Evolutionary conservation across 768 basidiomycete genomes (phyloP).

Genomic region (Lentinula edodes): DNA sequence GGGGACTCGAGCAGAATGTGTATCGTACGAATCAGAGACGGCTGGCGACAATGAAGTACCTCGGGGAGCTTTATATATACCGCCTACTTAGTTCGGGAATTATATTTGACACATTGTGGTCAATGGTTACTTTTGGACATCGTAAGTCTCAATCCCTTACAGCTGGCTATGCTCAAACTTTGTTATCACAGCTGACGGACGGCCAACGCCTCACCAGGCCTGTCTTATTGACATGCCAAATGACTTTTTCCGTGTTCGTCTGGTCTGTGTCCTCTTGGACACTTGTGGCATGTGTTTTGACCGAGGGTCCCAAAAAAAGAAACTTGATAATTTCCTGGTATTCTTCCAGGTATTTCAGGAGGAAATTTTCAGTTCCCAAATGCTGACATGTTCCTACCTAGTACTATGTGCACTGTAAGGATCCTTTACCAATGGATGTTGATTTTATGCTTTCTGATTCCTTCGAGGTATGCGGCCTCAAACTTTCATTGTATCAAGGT

Average conservation of each 20-base stretch:
- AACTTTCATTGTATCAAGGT: not conserved
- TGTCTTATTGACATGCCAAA: slow-evolving; percentile 86
- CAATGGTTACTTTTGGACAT: slow-evolving; percentile 91
- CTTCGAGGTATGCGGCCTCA: slow-evolving; percentile 59
- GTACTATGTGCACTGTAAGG: slow-evolving; percentile 90
- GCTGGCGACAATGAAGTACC: slow-evolving; percentile 87
- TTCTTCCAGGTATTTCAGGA: slow-evolving; percentile 77
- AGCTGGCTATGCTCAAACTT: slow-evolving; percentile 9
- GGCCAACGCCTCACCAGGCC: slow-evolving; percentile 73
- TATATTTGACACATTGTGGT: slow-evolving; percentile 93
- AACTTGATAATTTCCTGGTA: slow-evolving; percentile 84
- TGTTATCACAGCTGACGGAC: slow-evolving; percentile 65
- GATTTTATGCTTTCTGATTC: slow-evolving; percentile 97
- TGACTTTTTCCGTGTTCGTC: slow-evolving; percentile 91
- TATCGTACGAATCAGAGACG: slow-evolving; percentile 95
- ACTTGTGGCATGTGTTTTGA: slow-evolving; percentile 99
- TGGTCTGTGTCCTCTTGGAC: slow-evolving; percentile 90
- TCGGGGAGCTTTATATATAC: slow-evolving; percentile 97
- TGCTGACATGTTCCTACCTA: slow-evolving; percentile 18
- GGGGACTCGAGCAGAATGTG: slow-evolving; percentile 88
- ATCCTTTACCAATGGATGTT: slow-evolving; percentile 90
- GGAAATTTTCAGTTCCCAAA: not conserved
- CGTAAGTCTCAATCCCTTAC: slow-evolving; percentile 49
- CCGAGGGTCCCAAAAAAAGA: slow-evolving; percentile 85
- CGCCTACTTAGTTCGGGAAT: slow-evolving; percentile 83